These are phyloP conservation scores for Lactifluus rugatus DNA, from an alignment of 768 basidiomycete genomes.

Conservation along the genomic window DNA sequence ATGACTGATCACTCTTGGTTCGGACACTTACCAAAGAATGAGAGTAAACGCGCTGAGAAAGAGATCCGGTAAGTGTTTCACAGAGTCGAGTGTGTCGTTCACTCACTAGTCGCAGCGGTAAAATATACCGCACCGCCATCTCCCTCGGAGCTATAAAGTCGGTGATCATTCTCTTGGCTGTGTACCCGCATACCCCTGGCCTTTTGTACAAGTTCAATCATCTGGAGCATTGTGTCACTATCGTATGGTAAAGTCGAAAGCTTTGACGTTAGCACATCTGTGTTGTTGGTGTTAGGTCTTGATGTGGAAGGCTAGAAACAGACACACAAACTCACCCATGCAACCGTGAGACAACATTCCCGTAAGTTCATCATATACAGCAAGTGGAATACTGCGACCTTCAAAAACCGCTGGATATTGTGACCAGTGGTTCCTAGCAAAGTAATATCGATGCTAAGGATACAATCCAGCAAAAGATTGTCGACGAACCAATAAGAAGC, in stretches of 20 bases:
- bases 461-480: not conserved
- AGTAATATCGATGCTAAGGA: not conserved
- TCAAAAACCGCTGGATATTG: slow-evolving; percentile 21
- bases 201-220: slow-evolving; percentile 3
- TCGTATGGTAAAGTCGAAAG: slow-evolving; percentile 13
- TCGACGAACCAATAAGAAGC: slow-evolving; percentile 21
- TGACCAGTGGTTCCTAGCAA: slow-evolving; percentile 23
- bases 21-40: slow-evolving; percentile 1
- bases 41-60: slow-evolving; percentile 5
- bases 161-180: not conserved
- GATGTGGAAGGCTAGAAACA: not conserved
- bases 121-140: not conserved
- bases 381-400: not conserved
- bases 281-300: not conserved
- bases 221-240: not conserved
- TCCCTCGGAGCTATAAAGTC: not conserved
- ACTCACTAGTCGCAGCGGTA: slow-evolving; percentile 4
- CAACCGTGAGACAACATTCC: slow-evolving; percentile 33
- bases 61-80: not conserved
- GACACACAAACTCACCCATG: slow-evolving; percentile 27
- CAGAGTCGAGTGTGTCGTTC: not conserved
- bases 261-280: slow-evolving; percentile 11
- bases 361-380: slow-evolving; percentile 25
- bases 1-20: no score
- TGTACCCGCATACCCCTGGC: not conserved